Base-by-base conservation (phyloP, 208 protist genomes). In the Angomonas desouzai region DNA sequence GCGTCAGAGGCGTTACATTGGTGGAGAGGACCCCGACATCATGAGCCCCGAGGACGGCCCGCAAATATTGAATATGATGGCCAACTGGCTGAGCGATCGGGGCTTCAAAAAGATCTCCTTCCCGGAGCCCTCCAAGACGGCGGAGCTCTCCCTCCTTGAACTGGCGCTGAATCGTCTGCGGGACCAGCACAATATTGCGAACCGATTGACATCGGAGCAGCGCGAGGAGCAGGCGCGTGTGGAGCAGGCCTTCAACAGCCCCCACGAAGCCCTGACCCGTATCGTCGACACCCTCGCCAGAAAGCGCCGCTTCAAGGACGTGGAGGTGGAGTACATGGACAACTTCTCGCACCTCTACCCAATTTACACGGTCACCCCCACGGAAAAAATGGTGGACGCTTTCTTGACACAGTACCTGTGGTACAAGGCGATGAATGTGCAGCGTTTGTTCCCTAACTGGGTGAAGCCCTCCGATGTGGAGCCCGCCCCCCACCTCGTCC, bases 321-420 rank as follows among this genome's bases (percentile, higher is more conserved):
- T 96, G 11, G 68, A 92, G 62, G 97, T 99, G 36, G 98, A 99
- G 77, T 99, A 99, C 88, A 99, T 99, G 93, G 99, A 99, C 83
- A 88, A 98, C 36, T 99, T 99, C 72, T 98, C 91, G n/a, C 93
- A 99, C 71, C 79, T 99, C 1, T 96, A 99, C 77, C 99, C 99
- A 18, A 97, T 99, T 34, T 99, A 99, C 81, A 99, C 99, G 56
- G 87, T 99, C 34, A 97, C 99, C 51, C 98, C 99, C 6, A 73
- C 99, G 13, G 99, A 99, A 83, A 99, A 99, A 87, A 99, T 99
- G 77, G 99, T 99, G 0, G 99, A 99, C 82, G 93, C 99, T 20
- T 99, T 99, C 76, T 86, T 99, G 4, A 99, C 99, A 77, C 98
- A 99, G 76, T 99, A 99, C 81, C 85, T 99, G 1, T 99, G 98